A percentile compares a stretch with the other conserved stretches of the same genome.
These are phyloP conservation scores for Anthostomella pinea DNA, from an alignment of 2,329 filamentous ascomycete genomes.

Conservation along the genomic window DNA sequence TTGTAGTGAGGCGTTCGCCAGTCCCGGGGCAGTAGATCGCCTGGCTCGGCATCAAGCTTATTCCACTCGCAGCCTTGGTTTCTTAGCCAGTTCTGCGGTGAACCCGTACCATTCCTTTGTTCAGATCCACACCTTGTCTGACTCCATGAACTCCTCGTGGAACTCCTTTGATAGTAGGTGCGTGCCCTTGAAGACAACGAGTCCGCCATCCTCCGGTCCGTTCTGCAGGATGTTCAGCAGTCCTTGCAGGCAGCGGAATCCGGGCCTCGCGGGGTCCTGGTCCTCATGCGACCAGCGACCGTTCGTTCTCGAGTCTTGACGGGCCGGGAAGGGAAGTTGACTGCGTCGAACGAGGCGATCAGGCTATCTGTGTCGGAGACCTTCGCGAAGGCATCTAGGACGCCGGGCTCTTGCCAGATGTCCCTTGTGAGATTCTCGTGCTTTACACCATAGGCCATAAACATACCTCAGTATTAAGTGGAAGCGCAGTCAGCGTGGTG, in stretches of 20 bases:
- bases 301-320: constrained; percentile 32
- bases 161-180: constrained; percentile 32
- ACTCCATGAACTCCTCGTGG: constrained; percentile 30
- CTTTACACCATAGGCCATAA: constrained; percentile 42
- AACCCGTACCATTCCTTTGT: constrained; percentile 36
- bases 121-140: constrained; percentile 34
- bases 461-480: too few species aligned
- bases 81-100: constrained; percentile 34
- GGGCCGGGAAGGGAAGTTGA: constrained; percentile 42
- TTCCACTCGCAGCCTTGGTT: constrained; percentile 31
- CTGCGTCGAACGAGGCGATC: constrained; percentile 47
- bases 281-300: constrained; percentile 47
- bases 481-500: too few species aligned
- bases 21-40: constrained; percentile 40
- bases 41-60: constrained; percentile 41
- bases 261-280: constrained; percentile 41
- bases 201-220: constrained; percentile 34
- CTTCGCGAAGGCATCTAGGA: constrained; percentile 44
- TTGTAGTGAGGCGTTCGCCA: constrained; percentile 41
- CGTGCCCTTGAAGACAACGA: constrained; percentile 33
- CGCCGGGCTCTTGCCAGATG: constrained; percentile 45
- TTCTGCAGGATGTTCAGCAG: constrained; percentile 43
- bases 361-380: constrained; percentile 44
- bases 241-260: constrained; percentile 50
- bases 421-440: constrained; percentile 50